Evolutionary conservation across 75 land plant species (phyloP).

Genomic region (Cryptomeria japonica): DNA sequence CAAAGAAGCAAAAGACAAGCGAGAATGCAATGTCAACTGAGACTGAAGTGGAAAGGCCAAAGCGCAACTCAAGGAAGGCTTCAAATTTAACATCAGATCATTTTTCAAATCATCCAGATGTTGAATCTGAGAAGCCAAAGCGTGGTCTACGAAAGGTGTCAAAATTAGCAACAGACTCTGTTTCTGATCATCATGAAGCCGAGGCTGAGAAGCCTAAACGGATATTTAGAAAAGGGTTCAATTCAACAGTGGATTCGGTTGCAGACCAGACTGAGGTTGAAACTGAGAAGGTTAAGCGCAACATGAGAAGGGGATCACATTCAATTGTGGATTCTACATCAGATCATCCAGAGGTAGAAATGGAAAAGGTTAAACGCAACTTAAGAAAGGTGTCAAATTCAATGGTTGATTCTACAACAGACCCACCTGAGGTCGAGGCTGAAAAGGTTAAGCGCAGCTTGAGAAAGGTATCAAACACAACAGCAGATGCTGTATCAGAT

Average conservation of each 20-base stretch:
- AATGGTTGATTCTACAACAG: conserved; percentile 10
- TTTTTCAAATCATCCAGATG: conserved; percentile 6
- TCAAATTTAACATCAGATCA: background rate
- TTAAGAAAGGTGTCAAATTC: conserved; percentile 51
- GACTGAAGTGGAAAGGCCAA: conserved; percentile 35
- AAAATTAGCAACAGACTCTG: conserved; percentile 30
- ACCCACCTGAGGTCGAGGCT: conserved; percentile 31
- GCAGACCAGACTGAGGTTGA: conserved; percentile 32
- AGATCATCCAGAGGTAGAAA: conserved; percentile 62
- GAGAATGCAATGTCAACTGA: conserved; percentile 11
- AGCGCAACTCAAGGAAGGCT: conserved; percentile 22
- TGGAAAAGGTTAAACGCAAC: conserved; percentile 67
- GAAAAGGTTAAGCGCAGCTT: conserved; percentile 35
- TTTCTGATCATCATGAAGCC: conserved; percentile 44
- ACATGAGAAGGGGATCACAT: conserved; percentile 29
- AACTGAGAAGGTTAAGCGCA: conserved; percentile 34
- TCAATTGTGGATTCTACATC: conserved; percentile 24
- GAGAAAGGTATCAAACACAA: conserved; percentile 16
- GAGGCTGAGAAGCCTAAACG: conserved; percentile 68
- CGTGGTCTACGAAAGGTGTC: conserved; percentile 31
- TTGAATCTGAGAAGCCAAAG: conserved; percentile 48
- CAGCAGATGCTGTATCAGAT: conserved; percentile 8
- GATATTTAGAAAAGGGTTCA: conserved; percentile 47
- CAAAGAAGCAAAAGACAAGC: conserved; percentile 16
- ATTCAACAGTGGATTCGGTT: background rate